Evolutionary conservation across 2,329 filamentous ascomycete genomes (phyloP).

Genomic region (Ceratocystiopsis brevicomis): DNA sequence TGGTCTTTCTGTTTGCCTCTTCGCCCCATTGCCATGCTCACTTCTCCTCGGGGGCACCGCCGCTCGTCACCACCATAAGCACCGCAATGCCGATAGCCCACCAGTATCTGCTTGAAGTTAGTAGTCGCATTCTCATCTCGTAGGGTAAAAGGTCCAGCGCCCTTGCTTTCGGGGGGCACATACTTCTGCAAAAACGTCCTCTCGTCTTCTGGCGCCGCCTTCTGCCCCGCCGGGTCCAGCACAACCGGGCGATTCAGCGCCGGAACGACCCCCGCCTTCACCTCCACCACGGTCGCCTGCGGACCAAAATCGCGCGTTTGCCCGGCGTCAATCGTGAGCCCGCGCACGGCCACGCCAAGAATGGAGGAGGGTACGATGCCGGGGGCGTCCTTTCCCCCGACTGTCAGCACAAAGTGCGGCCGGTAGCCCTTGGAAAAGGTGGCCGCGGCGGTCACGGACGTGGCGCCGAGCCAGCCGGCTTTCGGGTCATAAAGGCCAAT

Average conservation of each 20-base stretch:
- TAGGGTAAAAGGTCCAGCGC: no score
- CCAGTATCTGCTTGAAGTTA: constrained; percentile 35
- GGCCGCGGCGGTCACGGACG: constrained; percentile 33
- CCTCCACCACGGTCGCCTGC: constrained; percentile 31
- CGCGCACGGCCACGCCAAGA: constrained; percentile 32
- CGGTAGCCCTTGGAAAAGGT: constrained; percentile 44
- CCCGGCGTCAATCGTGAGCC: constrained; percentile 42
- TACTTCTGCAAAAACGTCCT: constrained; percentile 49
- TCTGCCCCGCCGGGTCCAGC: constrained; percentile 38
- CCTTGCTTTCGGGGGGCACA: no score
- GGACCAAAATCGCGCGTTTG: constrained; percentile 47
- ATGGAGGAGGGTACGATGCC: constrained; percentile 12
- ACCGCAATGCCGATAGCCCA: constrained; percentile 38
- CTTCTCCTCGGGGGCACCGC: constrained; percentile 17
- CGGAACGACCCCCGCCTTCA: constrained; percentile 32
- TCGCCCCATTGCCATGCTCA: no score
- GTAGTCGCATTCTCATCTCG: no score
- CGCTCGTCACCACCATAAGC: constrained; percentile 32
- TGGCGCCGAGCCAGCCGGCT: constrained; percentile 32
- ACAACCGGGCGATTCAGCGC: constrained; percentile 46
- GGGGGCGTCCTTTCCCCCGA: constrained; percentile 11
- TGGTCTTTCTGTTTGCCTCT: constrained; percentile 9
- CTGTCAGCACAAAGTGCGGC: constrained; percentile 34
- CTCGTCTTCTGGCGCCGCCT: constrained; percentile 32
- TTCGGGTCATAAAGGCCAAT: constrained; percentile 36